Base-by-base conservation (phyloP, 495 filamentous ascomycete genomes). In the Penicillium lividum region DNA sequence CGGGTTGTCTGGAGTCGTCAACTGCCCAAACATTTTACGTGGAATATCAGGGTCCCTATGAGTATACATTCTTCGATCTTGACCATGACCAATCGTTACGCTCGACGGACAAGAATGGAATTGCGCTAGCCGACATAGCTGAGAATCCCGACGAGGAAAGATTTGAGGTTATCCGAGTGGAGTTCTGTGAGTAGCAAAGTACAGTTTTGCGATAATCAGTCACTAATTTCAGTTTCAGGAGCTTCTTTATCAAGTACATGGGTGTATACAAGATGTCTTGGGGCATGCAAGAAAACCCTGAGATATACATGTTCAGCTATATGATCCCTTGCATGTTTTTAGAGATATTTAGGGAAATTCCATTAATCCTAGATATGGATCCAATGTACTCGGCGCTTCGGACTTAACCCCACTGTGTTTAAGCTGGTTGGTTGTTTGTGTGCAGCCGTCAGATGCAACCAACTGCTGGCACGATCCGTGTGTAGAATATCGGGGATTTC, bases 151-250 rank as follows among this genome's bases (percentile, higher is more conserved):
- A 46, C 9, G 18, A 46, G 6, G 5, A 46, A 1, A 27, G 8
- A 22, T 46, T 46, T 18, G 43, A 46, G 16, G 43, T 46, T 11
- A 46, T 46, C 27, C 43, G 43, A 27, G 43, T 46, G 18, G 43
- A 46, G 10, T 46, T 46, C 7, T 46, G 43, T 46, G 43, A 46
- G 43, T 46, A 40, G 15, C 15, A 16, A 40, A 11, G 8, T 5
- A 13, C 13, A 11, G 11, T 16, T 40, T 16, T 40, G 38, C 0
- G 13, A 40, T 15, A 40, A 40, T 3, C 3, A 15, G 38, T 40
- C 7, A 40, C 38, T 40, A 16, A 40, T 16, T n/a, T n/a, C 3
- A 36, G 15, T 5, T 40, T 40, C 38, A 40, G 38, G 38, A 40
- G 15, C n/a, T 16, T n/a, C 13, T 36, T 11, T 11, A 36, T 4